Evolutionary conservation across 2,329 filamentous ascomycete genomes (phyloP), one percentile per base, ranked within the genome.

Genomic region (Parasarocladium wereldwijsianum): DNA sequence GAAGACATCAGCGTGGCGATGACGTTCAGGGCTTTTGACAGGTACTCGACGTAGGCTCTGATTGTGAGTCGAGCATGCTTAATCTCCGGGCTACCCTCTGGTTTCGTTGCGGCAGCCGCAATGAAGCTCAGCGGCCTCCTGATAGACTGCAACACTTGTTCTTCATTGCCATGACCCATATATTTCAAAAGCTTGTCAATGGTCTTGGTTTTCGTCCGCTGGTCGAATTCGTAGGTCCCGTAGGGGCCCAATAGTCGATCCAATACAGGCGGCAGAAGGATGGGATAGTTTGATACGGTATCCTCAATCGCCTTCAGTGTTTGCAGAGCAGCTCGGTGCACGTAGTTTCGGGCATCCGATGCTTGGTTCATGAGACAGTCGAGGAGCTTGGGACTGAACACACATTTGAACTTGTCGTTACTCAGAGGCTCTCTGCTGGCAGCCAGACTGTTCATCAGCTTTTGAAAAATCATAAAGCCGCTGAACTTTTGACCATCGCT

Each of bases 401-500:
- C 60, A 7, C 53, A 62, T 38, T 51, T 63, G 31, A 58, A 68
- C 41, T 64, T 66, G 4, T 24, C 28, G 13, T 17, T 24, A 5
- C 19, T 14, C n/a, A 30, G 28, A 7, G 19, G 17, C 33, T 40
- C 31, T 12, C 45, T 45, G 14, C 50, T 69, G 47, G 43, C 60
- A 18, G 61, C 57, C 7, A 67, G 52, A 4, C 58, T 57, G 25
- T 65, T 57, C 4, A 94, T 56, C 41, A 85, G 70, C 44, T 78
- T 82, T 42, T 78, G 74, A 44, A 94, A 83, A 3, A 96, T 68
- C 43, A 86, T 73, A 54, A 96, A 87, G 0, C 90, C 90, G 52
- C 84, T 85, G 44, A 83, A 84, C 52, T 94, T 96, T 33, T 92
- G 79, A 41, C 86, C 83, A 24, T 86, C 75, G 2, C 85, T 92